Conservation (phyloP, 2,329 filamentous ascomycete genomes). For the Ramichloridium luteum region DNA sequence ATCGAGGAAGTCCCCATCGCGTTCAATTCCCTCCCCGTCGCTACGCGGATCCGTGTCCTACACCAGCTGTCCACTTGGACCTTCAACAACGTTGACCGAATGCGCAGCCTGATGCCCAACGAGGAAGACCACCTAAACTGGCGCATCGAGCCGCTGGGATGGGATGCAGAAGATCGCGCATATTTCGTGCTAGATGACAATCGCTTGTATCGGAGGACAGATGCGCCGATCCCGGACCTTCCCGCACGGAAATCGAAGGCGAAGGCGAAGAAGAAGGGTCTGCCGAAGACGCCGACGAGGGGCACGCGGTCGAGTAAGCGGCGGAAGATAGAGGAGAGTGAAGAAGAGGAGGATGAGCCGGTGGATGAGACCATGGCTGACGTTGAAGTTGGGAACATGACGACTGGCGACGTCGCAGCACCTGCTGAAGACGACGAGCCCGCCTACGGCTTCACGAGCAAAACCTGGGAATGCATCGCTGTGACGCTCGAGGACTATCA, state of each 20-base stretch:
- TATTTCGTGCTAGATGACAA: conserved; percentile 94
- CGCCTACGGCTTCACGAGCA: conserved; percentile 51
- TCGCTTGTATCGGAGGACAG: conserved; percentile 77
- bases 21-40: conserved; percentile 72
- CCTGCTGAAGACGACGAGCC: conserved; percentile 28
- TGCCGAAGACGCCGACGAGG: conserved; percentile 44
- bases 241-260: conserved; percentile 26
- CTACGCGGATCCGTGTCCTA: conserved; percentile 69
- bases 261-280: conserved; percentile 48
- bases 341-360: conserved; percentile 30
- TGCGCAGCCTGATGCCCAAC: conserved; percentile 77
- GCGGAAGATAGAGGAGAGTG: conserved; percentile 42
- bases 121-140: conserved; percentile 44
- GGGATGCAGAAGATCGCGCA: conserved; percentile 73
- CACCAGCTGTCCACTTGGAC: conserved; percentile 86
- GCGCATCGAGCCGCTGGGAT: conserved; percentile 71
- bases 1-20: conserved; percentile 56
- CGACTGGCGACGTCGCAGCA: conserved; percentile 22
- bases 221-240: conserved; percentile 44
- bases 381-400: conserved; percentile 27
- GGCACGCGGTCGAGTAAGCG: conserved; percentile 57
- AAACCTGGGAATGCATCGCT: conserved; percentile 85
- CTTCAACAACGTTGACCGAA: conserved; percentile 72
- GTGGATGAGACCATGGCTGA: conserved; percentile 30
- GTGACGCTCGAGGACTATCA: conserved; percentile 69